These are phyloP conservation scores for Dictyophora rubrovolvata DNA, from an alignment of 768 basidiomycete genomes.

Conservation along the genomic window DNA sequence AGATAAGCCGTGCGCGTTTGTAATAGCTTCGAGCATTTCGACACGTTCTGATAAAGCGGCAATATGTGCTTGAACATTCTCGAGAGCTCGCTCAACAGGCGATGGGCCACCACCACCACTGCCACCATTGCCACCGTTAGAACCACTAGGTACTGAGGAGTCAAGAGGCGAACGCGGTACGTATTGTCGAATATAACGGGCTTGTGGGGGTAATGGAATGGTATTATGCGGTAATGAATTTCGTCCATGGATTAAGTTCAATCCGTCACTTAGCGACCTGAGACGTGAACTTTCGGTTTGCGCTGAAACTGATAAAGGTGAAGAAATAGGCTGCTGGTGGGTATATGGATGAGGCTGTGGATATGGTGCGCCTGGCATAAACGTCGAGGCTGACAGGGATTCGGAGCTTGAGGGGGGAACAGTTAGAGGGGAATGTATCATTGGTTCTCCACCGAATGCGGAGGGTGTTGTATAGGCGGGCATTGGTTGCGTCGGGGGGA, in stretches of 20 bases:
- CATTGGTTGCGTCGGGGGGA: constrained; percentile 62
- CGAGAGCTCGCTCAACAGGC: constrained; percentile 64
- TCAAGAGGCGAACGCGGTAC: background rate
- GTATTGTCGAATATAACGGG: background rate
- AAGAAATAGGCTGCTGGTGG: background rate
- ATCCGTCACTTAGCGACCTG: background rate
- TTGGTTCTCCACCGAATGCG: constrained; percentile 34
- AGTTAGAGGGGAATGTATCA: background rate
- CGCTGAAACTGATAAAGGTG: background rate
- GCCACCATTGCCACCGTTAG: background rate
- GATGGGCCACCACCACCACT: constrained; percentile 13
- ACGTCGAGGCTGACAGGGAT: constrained; percentile 3
- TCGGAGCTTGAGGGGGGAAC: background rate
- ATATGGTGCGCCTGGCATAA: background rate
- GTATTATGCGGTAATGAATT: background rate
- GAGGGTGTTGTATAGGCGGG: constrained; percentile 65
- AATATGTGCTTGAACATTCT: constrained; percentile 71
- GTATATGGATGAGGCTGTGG: constrained; percentile 1
- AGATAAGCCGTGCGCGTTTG: constrained; percentile 27
- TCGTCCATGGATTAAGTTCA: background rate
- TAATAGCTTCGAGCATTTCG: constrained; percentile 39
- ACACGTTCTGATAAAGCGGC: constrained; percentile 72
- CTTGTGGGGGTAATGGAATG: background rate
- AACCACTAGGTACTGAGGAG: background rate
- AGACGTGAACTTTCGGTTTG: background rate